phyloP scores from a whole-genome alignment of 306 rosid species.

The Hylodesmum podocarpum region DNA sequence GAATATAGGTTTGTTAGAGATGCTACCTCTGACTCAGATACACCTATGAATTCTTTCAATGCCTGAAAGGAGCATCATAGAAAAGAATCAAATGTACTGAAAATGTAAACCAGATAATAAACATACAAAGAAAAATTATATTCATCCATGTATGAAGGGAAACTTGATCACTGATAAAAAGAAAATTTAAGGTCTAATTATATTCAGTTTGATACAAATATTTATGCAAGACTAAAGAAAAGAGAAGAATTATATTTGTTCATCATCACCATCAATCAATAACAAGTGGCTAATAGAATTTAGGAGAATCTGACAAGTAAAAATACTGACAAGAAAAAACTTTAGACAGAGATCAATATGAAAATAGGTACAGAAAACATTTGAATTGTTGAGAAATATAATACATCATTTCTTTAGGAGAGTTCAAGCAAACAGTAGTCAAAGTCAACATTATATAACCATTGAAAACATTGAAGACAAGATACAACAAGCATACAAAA shows the following conservation, averaged over 20 bases:
- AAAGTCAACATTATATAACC: not conserved
- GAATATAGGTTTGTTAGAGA: conserved; percentile 75
- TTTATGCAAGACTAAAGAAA: conserved; percentile 12
- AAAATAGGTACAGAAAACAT: not conserved
- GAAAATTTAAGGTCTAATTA: not conserved
- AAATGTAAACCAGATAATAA: conserved; percentile 18
- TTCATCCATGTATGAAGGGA: conserved; percentile 12
- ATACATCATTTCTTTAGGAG: not conserved
- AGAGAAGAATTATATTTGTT: not conserved
- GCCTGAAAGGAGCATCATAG: conserved; percentile 50
- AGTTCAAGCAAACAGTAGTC: not conserved
- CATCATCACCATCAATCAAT: conserved; percentile 3
- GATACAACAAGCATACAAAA: not conserved
- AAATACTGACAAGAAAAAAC: not conserved
- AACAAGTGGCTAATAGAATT: conserved; percentile 2
- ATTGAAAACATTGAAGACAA: not conserved
- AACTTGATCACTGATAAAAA: conserved; percentile 1
- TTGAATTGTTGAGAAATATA: conserved; percentile 6
- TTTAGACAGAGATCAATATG: not conserved
- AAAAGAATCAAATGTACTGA: conserved; percentile 17
- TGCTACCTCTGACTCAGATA: conserved; percentile 79
- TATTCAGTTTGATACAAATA: not conserved
- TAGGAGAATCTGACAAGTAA: conserved; percentile 8
- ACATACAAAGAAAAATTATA: conserved; percentile 2
- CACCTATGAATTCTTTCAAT: conserved; percentile 66